A percentile compares a stretch with the other conserved stretches of the same genome.
Conservation (phyloP, 176 grass and related monocot species). For the barley (Hordeum vulgare) region DNA sequence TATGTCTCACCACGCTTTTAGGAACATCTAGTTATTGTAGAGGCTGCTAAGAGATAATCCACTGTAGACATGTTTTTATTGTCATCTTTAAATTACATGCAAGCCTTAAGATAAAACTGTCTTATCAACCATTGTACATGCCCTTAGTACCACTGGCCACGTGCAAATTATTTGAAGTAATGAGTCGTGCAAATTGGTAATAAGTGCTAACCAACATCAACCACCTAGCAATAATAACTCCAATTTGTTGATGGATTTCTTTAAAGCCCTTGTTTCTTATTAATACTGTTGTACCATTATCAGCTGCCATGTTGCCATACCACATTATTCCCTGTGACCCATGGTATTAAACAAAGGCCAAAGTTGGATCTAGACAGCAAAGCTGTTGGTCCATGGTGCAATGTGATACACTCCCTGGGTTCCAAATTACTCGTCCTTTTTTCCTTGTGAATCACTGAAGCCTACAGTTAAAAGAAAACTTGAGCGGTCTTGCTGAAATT, state of each 20-base stretch:
- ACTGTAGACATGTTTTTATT: no score
- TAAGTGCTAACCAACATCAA: background rate
- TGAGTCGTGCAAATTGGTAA: background rate
- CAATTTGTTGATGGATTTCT: background rate
- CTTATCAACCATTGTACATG: no score
- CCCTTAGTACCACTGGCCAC: background rate
- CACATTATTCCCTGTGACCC: conserved; percentile 23
- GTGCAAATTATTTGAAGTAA: background rate
- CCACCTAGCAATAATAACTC: background rate
- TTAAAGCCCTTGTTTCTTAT: background rate
- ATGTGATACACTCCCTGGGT: background rate
- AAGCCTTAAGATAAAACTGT: no score
- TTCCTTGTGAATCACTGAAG: background rate
- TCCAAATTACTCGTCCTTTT: background rate
- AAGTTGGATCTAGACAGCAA: background rate
- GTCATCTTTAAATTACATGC: no score
- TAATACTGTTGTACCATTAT: background rate
- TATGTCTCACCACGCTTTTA: no score
- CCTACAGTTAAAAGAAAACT: background rate
- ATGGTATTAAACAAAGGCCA: conserved; percentile 4
- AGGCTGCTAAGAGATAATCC: no score
- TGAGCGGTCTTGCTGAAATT: background rate
- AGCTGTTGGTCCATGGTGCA: background rate
- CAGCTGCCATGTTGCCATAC: background rate
- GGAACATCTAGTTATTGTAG: no score